phyloP scores from a whole-genome alignment of 2,329 filamentous ascomycete genomes.

The Trichophyton verrucosum region DNA sequence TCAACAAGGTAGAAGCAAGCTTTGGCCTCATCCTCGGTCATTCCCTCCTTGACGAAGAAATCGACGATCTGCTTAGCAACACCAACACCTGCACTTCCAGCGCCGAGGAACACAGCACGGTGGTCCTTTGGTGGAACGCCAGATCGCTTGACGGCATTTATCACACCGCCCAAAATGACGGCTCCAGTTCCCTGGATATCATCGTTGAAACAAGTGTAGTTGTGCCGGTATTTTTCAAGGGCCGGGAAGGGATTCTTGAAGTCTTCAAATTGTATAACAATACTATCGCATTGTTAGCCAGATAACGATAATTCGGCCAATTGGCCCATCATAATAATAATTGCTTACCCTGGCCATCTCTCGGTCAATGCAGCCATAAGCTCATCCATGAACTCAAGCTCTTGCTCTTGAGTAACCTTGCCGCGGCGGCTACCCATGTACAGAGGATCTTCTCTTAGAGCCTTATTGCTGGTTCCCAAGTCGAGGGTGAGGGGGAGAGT shows the following conservation, averaged over 20 bases:
- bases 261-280: constrained; percentile 88
- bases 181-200: constrained; percentile 96
- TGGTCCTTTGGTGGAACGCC: constrained; percentile 79
- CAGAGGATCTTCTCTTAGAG: constrained; percentile 61
- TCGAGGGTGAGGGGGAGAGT: constrained; percentile 53
- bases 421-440: constrained; percentile 83
- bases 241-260: constrained; percentile 97
- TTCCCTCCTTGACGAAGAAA: constrained; percentile 85
- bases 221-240: constrained; percentile 74
- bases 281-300: constrained; percentile 30
- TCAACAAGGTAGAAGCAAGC: constrained; percentile 96
- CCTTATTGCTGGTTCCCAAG: constrained; percentile 51
- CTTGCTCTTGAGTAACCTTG: constrained; percentile 64
- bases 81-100: constrained; percentile 88
- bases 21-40: constrained; percentile 75
- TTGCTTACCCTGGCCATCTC: constrained; percentile 50
- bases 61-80: constrained; percentile 96
- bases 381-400: constrained; percentile 90
- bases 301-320: neutral
- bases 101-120: constrained; percentile 88
- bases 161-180: constrained; percentile 75
- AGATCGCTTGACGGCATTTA: constrained; percentile 68
- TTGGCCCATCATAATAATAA: neutral
- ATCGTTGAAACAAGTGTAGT: constrained; percentile 95
- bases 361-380: constrained; percentile 87